phyloP scores from a whole-genome alignment of 495 filamentous ascomycete genomes.

The Amniculicola lignicola region DNA sequence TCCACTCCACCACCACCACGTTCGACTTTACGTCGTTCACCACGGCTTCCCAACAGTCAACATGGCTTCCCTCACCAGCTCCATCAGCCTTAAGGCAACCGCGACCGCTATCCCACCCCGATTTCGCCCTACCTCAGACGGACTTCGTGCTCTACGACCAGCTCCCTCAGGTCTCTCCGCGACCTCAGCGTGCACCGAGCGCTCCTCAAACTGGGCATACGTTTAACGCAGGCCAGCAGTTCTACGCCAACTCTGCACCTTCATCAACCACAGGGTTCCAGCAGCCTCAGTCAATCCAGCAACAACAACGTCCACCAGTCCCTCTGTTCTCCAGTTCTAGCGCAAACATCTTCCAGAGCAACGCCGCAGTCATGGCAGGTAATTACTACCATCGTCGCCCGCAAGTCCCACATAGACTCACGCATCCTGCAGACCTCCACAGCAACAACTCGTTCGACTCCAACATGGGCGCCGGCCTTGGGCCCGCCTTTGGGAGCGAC shows the following conservation, averaged over 20 bases:
- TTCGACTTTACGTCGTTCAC: slow-evolving; percentile 60
- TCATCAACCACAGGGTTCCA: slow-evolving; percentile 34
- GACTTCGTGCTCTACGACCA: slow-evolving; percentile 47
- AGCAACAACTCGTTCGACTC: slow-evolving; percentile 33
- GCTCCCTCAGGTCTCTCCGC: slow-evolving; percentile 34
- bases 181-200: slow-evolving; percentile 37
- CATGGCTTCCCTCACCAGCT: slow-evolving; percentile 62
- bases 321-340: slow-evolving; percentile 50
- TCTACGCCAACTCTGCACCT: slow-evolving; percentile 41
- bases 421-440: slow-evolving; percentile 26
- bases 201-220: slow-evolving; percentile 40
- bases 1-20: slow-evolving; percentile 45
- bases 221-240: slow-evolving; percentile 38
- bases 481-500: slow-evolving; percentile 18
- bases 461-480: slow-evolving; percentile 28
- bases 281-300: slow-evolving; percentile 23
- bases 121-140: slow-evolving; percentile 43
- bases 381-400: slow-evolving; percentile 1
- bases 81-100: slow-evolving; percentile 42
- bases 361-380: slow-evolving; percentile 35
- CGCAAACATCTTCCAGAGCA: slow-evolving; percentile 14
- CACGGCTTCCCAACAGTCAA: slow-evolving; percentile 61
- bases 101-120: slow-evolving; percentile 41
- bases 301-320: slow-evolving; percentile 51
- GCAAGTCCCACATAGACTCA: slow-evolving; percentile 12